Evolutionary conservation across 805 yeast species (phyloP).

Genomic region (Cyberlindnera veronae): DNA sequence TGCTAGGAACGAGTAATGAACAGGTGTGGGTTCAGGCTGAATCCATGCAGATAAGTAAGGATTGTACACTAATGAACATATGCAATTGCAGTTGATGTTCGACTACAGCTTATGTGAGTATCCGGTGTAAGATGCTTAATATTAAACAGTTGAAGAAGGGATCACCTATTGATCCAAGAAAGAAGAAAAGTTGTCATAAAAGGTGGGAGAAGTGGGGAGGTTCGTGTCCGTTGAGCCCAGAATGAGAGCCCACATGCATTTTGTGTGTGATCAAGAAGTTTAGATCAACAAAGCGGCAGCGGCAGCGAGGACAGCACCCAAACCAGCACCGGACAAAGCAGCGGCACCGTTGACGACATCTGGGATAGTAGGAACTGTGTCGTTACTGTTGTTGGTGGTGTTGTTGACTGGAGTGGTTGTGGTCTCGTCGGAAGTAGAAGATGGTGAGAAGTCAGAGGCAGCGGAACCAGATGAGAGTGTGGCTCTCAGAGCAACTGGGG

Average conservation of each 20-base stretch:
- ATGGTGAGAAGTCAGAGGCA: constrained; percentile 26
- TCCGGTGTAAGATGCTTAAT: too few relatives aligned
- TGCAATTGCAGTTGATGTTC: not conserved
- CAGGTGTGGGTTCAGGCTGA: too few relatives aligned
- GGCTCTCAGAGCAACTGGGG: constrained; percentile 22
- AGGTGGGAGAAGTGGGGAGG: too few relatives aligned
- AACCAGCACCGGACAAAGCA: constrained; percentile 15
- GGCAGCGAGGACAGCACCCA: constrained; percentile 29
- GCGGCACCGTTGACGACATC: constrained; percentile 29
- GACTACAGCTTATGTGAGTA: not conserved
- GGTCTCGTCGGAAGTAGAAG: constrained; percentile 12
- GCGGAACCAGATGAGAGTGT: constrained; percentile 22
- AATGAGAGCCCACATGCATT: too few relatives aligned
- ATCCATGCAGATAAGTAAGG: too few relatives aligned
- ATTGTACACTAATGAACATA: constrained; percentile 5
- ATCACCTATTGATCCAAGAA: too few relatives aligned
- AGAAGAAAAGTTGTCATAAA: too few relatives aligned
- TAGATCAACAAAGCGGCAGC: constrained; percentile 32
- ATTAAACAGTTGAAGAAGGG: too few relatives aligned
- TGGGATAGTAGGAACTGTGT: constrained; percentile 10
- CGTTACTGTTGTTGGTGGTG: constrained; percentile 3
- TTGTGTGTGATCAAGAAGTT: too few relatives aligned
- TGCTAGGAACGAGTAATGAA: constrained; percentile 38
- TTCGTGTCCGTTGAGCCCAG: too few relatives aligned
- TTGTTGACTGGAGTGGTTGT: constrained; percentile 5